phyloP scores from a whole-genome alignment of 768 basidiomycete genomes.

The Psilocybe cubensis region DNA sequence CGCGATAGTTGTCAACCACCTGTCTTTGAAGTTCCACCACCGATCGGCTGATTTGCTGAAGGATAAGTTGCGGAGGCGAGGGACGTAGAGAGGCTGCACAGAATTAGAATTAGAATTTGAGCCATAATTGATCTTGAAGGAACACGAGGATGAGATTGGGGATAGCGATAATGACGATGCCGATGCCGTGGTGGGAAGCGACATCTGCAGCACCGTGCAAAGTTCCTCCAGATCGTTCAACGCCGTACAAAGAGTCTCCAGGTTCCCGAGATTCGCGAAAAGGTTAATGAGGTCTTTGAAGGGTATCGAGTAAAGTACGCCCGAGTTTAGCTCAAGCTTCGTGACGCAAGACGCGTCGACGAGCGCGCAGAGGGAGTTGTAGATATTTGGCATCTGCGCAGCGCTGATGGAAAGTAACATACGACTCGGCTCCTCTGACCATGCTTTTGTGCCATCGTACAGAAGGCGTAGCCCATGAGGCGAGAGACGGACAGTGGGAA shows the following conservation, averaged over 20 bases:
- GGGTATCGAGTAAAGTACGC: slow-evolving; percentile 29
- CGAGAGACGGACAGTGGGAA: slow-evolving; percentile 15
- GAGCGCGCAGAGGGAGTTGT: slow-evolving; percentile 22
- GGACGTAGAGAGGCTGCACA: slow-evolving; percentile 19
- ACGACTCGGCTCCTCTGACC: slow-evolving; percentile 23
- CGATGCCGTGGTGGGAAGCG: too few relatives aligned
- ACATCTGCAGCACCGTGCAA: slow-evolving; percentile 19
- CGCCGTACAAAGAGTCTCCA: slow-evolving; percentile 29
- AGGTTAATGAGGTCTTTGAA: slow-evolving; percentile 19
- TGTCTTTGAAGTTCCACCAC: slow-evolving; percentile 36
- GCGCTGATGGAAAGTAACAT: slow-evolving; percentile 28
- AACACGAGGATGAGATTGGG: neutral
- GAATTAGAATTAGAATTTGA: too few relatives aligned
- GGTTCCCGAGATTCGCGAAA: slow-evolving; percentile 20
- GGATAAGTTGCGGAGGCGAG: slow-evolving; percentile 28
- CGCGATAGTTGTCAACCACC: slow-evolving; percentile 29
- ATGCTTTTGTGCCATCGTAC: slow-evolving; percentile 24
- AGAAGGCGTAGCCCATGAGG: slow-evolving; percentile 16
- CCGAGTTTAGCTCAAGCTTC: slow-evolving; percentile 33
- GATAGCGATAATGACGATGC: too few relatives aligned
- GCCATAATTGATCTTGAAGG: too few relatives aligned
- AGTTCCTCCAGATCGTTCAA: slow-evolving; percentile 34
- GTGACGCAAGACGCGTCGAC: slow-evolving; percentile 28
- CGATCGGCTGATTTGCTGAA: slow-evolving; percentile 35
- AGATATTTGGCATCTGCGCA: slow-evolving; percentile 20